Evolutionary conservation across 1,139 yeast genomes (phyloP), one percentile per base, ranked within the genome.

Genomic region (Pichia sp.): DNA sequence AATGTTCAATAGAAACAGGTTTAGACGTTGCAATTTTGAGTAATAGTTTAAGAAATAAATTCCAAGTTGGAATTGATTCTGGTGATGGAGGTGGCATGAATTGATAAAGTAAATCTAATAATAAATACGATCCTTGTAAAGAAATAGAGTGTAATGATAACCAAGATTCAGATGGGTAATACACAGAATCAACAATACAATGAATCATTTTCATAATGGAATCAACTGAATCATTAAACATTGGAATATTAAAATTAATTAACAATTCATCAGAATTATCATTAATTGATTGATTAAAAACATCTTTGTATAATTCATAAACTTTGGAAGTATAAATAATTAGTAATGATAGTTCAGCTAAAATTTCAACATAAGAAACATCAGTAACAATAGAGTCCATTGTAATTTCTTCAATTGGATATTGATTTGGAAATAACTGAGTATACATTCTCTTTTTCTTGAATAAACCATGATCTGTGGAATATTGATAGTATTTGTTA

Each of bases 301-400:
- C 51, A 18, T 18, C 7, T 13, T 23, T 20, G 23, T 46, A 44
- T 16, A 25, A 26, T 37, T 53, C 52, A 25, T 35, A 48, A 12
- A 59, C 49, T 41, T 61, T 58, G 53, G 79, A 51, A 53, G 82
- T 67, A 58, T 73, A 78, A 37, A 79, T 69, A 51, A 83, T 79
- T 22, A 82, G 68, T 8, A 82, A 73, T 20, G 84, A 72, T 47
- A 86, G 62, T 62, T 88, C 97, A 46, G 85, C 71, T 51, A 88
- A 68, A 3, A 85, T 70, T 62, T 88, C 97, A 39, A 83, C 88
- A 54, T 85, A 71, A 2, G 74, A 71, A 55, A 82, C 86, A 55
- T 83, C 87, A 54, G 79, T 79, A 24, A 86, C 86, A 45, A 82
- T 72, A 0, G 95, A 82, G 61, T 87, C 96, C 57, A 85, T 76